These are phyloP conservation scores for Aspergillus sclerotioniger DNA, from an alignment of 495 filamentous ascomycete genomes.

Conservation along the genomic window DNA sequence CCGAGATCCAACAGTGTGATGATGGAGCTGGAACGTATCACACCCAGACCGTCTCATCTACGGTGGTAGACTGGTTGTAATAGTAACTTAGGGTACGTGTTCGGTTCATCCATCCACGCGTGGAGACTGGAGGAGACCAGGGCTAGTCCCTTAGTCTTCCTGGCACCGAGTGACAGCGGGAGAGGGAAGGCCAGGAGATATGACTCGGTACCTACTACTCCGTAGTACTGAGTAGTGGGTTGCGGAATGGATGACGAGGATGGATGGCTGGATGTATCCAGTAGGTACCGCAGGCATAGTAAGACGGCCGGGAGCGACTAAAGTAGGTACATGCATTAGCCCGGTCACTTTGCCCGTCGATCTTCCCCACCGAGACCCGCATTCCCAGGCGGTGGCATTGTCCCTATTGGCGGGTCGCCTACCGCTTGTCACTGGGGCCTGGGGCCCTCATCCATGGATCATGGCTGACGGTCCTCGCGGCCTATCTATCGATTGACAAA, in stretches of 20 bases:
- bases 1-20: neutral
- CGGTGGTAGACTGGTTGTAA: too few relatives aligned
- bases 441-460: neutral
- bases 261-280: too few relatives aligned
- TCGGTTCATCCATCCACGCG: too few relatives aligned
- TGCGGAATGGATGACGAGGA: too few relatives aligned
- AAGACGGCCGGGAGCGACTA: too few relatives aligned
- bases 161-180: neutral
- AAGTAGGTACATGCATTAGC: too few relatives aligned
- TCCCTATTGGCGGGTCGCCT: constrained; percentile 17
- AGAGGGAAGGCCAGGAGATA: neutral
- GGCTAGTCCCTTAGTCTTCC: too few relatives aligned
- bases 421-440: neutral
- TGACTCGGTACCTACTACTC: too few relatives aligned
- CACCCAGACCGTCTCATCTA: neutral
- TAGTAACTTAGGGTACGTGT: too few relatives aligned
- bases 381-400: constrained; percentile 16
- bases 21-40: neutral
- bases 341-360: neutral
- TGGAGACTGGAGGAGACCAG: too few relatives aligned
- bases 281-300: too few relatives aligned
- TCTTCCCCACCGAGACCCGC: constrained; percentile 7
- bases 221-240: too few relatives aligned
- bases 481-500: neutral
- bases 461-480: neutral